Evolutionary conservation across 2,329 filamentous ascomycete species (phyloP).

Genomic region (Microcyclospora tardicrescens): DNA sequence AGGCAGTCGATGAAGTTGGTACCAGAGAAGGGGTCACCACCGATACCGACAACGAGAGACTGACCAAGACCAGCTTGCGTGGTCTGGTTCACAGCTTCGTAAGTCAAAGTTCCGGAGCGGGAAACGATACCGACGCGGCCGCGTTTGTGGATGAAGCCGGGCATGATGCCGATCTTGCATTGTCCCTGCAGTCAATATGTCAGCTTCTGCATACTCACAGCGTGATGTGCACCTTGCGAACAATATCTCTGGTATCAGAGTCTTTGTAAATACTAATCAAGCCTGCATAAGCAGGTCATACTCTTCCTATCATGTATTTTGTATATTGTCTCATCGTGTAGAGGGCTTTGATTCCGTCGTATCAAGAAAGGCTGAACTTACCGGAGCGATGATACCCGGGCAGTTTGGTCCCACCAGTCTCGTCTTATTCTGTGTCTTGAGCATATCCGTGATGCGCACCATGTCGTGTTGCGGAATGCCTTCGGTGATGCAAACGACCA

Average conservation of each 20-base stretch:
- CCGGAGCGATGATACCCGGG: slow-evolving; percentile 83
- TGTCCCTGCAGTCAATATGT: slow-evolving; percentile 49
- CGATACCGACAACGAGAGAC: slow-evolving; percentile 95
- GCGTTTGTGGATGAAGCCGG: slow-evolving; percentile 99
- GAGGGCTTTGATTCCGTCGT: neutral
- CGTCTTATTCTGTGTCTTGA: slow-evolving; percentile 96
- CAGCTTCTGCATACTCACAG: neutral
- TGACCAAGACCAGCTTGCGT: slow-evolving; percentile 93
- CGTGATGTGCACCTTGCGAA: too few species aligned
- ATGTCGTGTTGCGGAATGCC: slow-evolving; percentile 98
- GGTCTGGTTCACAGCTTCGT: slow-evolving; percentile 99
- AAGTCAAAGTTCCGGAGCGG: slow-evolving; percentile 93
- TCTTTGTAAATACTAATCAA: slow-evolving; percentile 16
- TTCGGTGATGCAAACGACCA: slow-evolving; percentile 96
- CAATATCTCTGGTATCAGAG: slow-evolving; percentile 1
- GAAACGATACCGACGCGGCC: slow-evolving; percentile 98
- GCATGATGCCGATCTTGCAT: slow-evolving; percentile 99
- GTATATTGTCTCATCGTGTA: slow-evolving; percentile 14
- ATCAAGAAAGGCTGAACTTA: slow-evolving; percentile 25
- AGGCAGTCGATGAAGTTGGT: slow-evolving; percentile 99
- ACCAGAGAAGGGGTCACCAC: slow-evolving; percentile 95
- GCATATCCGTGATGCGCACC: slow-evolving; percentile 95
- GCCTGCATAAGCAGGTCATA: slow-evolving; percentile 20
- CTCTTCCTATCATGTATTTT: slow-evolving; percentile 27
- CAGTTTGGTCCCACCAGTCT: slow-evolving; percentile 95